A percentile compares a stretch with the other conserved stretches of the same genome.
These are phyloP conservation scores for Nakazawaea ishiwadae DNA, from an alignment of 805 yeast genomes.

Conservation along the genomic window DNA sequence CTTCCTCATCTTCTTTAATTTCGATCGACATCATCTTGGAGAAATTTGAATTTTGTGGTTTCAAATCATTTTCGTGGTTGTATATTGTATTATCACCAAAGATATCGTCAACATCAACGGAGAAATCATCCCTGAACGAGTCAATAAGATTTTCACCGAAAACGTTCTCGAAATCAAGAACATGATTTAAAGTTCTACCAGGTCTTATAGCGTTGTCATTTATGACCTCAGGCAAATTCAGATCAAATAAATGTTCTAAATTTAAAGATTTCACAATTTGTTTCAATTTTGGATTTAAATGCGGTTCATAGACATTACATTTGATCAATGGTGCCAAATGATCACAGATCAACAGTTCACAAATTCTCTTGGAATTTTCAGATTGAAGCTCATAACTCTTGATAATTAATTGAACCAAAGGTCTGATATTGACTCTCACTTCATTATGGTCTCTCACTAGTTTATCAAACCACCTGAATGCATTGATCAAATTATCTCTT, in stretches of 20 bases:
- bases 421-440: neutral
- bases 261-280: slow-evolving; percentile 1
- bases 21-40: too few relatives aligned
- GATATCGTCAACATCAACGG: too few relatives aligned
- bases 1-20: neutral
- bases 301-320: neutral
- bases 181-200: neutral
- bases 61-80: too few relatives aligned
- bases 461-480: slow-evolving; percentile 7
- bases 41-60: too few relatives aligned
- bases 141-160: slow-evolving; percentile 3
- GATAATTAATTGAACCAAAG: slow-evolving; percentile 2
- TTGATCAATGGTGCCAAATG: slow-evolving; percentile 2
- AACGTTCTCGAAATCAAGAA: neutral
- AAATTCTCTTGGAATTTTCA: neutral
- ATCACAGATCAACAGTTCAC: neutral
- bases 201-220: too few relatives aligned
- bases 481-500: neutral
- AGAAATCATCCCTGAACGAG: neutral
- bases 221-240: too few relatives aligned
- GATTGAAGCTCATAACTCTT: slow-evolving; percentile 1
- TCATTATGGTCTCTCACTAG: neutral
- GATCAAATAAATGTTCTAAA: neutral
- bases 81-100: too few relatives aligned
- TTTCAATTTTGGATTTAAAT: neutral